Evolutionary conservation across 1,284 basidiomycete species (phyloP), one percentile per base, ranked within the genome.

Genomic region (Inonotus obliquus): DNA sequence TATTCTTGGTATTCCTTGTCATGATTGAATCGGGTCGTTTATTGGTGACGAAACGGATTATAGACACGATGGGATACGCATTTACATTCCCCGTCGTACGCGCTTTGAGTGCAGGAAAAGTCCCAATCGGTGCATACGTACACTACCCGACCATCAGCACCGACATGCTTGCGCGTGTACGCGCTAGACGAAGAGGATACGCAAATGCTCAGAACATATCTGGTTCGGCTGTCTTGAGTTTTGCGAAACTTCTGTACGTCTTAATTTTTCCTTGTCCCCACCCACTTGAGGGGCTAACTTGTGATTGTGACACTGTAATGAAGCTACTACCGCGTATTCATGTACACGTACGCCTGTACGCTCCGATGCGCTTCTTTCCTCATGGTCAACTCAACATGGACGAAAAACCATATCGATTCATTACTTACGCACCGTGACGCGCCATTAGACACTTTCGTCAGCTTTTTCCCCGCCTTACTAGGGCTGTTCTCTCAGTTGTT

Each of bases 41-140:
- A n/a, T 38, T 4, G 39, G n/a, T 4, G 39, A 3, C 14, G n/a
- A 41, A 41, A 41, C 39, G 13, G 13, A 19, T 41, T 4, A 41
- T 66, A 96, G 96, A 99, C 72, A 95, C 96, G 0, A 98, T 98
- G 95, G 96, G 97, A 25, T 98, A 97, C 70, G 94, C 94, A 0
- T 98, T 98, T 70, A 92, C 93, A 0, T 95, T 92, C 70, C 92
- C 90, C 2, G 75, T 92, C 13, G 87, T 94, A 2, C 77, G 83
- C 4, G 74, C 85, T 41, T 72, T 96, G 4, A 66, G 73, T 11
- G 41, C 39, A 61, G 79, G 79, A 2, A 73, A 78, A 10, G 78
- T 92, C 21, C 87, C 91, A 0, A 81, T 96, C 14, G 95, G 91
- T 1, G 89, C 94, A 23, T 99, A 99, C 70, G 86, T 96, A 3